Percentiles rank a stretch among this genome's conserved stretches.
These are phyloP conservation scores for Periconia sp. DNA, from an alignment of 2,329 filamentous ascomycete genomes.

Conservation along the genomic window DNA sequence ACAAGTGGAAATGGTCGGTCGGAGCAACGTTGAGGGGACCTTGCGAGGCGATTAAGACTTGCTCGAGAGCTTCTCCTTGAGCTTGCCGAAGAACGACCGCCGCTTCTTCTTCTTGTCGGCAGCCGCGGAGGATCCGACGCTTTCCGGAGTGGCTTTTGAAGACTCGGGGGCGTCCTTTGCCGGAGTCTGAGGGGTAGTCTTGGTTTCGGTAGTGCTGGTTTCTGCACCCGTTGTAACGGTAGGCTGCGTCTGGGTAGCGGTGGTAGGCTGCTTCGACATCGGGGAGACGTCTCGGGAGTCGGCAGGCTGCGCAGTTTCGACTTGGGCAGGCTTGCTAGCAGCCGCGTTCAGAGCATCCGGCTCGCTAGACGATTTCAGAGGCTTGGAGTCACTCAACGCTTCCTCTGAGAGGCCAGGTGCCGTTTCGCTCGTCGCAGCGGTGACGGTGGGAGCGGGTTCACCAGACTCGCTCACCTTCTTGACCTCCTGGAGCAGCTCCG, in stretches of 20 bases:
- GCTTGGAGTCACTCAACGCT: constrained; percentile 35
- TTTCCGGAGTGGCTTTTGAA: constrained; percentile 48
- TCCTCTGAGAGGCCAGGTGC: constrained; percentile 43
- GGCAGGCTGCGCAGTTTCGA: constrained; percentile 29
- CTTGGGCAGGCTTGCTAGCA: constrained; percentile 36
- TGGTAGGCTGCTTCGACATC: constrained; percentile 47
- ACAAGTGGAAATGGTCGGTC: constrained; percentile 25
- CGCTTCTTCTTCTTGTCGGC: constrained; percentile 55
- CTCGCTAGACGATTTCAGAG: constrained; percentile 37
- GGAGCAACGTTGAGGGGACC: constrained; percentile 8
- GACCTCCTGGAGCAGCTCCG: constrained; percentile 73
- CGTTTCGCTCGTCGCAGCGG: constrained; percentile 46
- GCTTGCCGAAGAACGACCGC: constrained; percentile 54
- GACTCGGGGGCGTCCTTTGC: constrained; percentile 39
- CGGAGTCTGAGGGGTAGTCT: constrained; percentile 36
- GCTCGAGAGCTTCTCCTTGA: constrained; percentile 55
- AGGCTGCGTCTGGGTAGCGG: constrained; percentile 46
- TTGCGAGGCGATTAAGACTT: constrained; percentile 26
- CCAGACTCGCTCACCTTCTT: constrained; percentile 48
- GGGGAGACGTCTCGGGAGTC: constrained; percentile 51
- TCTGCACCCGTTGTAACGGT: constrained; percentile 49
- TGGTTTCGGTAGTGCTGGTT: constrained; percentile 37
- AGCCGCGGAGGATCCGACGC: constrained; percentile 35
- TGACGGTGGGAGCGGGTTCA: constrained; percentile 50
- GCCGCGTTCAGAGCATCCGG: constrained; percentile 46